phyloP scores from a whole-genome alignment of 202 grass and related monocot species.

The Hordeum pubiflorum region DNA sequence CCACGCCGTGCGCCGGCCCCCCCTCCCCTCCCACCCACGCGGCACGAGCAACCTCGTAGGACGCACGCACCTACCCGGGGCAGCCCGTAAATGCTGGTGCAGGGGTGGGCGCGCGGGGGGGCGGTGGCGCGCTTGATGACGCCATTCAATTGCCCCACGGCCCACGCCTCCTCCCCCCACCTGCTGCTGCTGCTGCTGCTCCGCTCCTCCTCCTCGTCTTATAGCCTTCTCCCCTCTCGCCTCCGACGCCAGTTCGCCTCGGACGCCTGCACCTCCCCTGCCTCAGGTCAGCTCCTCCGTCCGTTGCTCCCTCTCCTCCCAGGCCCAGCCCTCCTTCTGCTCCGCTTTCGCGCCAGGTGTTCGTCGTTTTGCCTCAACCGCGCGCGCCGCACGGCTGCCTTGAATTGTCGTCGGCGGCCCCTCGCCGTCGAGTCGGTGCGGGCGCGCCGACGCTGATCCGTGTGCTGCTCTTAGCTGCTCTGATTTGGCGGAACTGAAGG shows the following conservation, averaged over 20 bases:
- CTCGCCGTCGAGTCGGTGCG: not conserved
- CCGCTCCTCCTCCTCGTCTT: constrained; percentile 13
- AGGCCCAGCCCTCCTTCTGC: not conserved
- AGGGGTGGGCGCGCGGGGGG: constrained; percentile 18
- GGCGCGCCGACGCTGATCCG: not conserved
- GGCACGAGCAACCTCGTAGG: not conserved
- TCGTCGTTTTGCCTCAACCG: constrained; percentile 10
- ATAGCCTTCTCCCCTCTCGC: not conserved
- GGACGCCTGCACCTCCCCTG: not conserved
- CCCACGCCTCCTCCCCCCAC: constrained; percentile 25
- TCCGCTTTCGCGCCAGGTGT: not conserved
- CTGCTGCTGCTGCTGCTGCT: not conserved
- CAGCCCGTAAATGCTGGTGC: constrained; percentile 27
- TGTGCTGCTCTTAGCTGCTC: not conserved
- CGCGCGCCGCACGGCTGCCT: not conserved
- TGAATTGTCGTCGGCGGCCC: not conserved
- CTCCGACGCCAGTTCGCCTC: not conserved
- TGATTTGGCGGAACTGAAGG: not conserved
- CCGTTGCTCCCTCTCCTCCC: not conserved
- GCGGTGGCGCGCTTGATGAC: constrained; percentile 57
- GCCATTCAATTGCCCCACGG: constrained; percentile 45
- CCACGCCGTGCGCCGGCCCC: not conserved
- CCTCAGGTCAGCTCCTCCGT: constrained; percentile 21
- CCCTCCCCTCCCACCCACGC: not conserved
- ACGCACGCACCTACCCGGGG: not conserved